Conservation (phyloP, 192 early-diverging fungal species). For the Backusella australiensis region DNA sequence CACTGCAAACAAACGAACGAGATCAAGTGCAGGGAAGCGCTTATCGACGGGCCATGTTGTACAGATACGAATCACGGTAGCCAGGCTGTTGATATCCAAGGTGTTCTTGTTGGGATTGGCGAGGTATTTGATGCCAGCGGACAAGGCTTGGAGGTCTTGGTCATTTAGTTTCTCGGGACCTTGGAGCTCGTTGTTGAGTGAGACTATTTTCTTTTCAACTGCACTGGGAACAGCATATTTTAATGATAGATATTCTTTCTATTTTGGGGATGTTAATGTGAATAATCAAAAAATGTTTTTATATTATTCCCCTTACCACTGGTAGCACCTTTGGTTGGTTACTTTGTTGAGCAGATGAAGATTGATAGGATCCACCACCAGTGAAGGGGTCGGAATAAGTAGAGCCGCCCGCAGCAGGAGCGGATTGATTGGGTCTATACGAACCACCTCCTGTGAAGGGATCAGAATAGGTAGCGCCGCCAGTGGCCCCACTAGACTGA, state of each 20-base stretch:
- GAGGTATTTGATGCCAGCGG: conserved; percentile 43
- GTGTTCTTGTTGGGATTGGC: conserved; percentile 24
- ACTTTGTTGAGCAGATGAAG: neutral
- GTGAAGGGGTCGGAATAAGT: conserved; percentile 65
- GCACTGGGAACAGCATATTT: conserved; percentile 65
- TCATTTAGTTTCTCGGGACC: neutral
- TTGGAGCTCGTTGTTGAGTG: conserved; percentile 58
- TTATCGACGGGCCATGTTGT: conserved; percentile 65
- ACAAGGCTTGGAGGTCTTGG: conserved; percentile 14
- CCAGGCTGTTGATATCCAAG: conserved; percentile 30
- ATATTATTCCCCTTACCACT: neutral
- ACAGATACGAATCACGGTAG: conserved; percentile 49
- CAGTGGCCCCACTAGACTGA: neutral
- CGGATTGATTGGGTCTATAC: conserved; percentile 22
- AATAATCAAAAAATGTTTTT: too few species aligned
- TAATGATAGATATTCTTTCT: conserved; percentile 61
- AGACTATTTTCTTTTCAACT: conserved; percentile 71
- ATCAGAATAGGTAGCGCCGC: conserved; percentile 44
- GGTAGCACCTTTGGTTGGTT: conserved; percentile 18
- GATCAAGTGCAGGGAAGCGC: conserved; percentile 83
- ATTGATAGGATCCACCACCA: conserved; percentile 34
- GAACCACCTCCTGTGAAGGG: conserved; percentile 58
- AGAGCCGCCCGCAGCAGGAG: neutral
- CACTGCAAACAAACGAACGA: conserved; percentile 70
- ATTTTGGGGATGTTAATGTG: neutral